phyloP scores from a whole-genome alignment of 1,284 basidiomycete species.

The Cystobasidiaceae sp. region DNA sequence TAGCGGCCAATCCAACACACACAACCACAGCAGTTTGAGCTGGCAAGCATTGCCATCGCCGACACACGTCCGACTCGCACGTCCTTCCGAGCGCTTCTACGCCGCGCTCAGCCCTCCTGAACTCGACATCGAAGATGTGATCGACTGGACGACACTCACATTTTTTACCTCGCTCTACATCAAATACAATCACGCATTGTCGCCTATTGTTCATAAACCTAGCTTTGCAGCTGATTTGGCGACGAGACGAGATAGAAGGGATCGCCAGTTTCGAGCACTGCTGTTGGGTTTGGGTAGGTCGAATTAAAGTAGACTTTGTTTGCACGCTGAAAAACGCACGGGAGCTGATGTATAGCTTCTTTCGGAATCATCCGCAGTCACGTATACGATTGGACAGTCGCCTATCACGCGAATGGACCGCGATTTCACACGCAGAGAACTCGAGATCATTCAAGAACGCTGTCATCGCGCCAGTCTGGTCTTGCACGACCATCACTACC shows the following conservation, averaged over 20 bases:
- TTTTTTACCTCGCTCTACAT: conserved; percentile 36
- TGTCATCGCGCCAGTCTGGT: conserved; percentile 40
- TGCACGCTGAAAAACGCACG: background rate
- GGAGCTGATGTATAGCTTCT: background rate
- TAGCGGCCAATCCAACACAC: background rate
- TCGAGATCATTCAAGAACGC: conserved; percentile 36
- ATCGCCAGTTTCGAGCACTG: conserved; percentile 34
- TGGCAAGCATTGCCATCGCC: background rate
- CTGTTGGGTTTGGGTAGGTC: conserved; percentile 36
- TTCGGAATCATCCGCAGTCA: conserved; percentile 20
- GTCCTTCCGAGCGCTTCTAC: conserved; percentile 8
- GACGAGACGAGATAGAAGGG: conserved; percentile 32
- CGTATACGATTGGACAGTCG: conserved; percentile 39
- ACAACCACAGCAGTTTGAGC: background rate
- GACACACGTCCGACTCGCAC: background rate
- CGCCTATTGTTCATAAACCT: conserved; percentile 38
- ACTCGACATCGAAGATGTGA: conserved; percentile 34
- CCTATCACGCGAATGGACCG: conserved; percentile 34
- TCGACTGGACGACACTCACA: conserved; percentile 35
- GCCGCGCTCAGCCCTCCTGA: conserved; percentile 4
- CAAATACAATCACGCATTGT: conserved; percentile 35
- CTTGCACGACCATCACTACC: conserved; percentile 35
- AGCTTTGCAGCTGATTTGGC: conserved; percentile 32
- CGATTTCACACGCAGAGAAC: conserved; percentile 30
- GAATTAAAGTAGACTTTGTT: background rate